Conservation (phyloP, 2,329 filamentous ascomycete species). For the Venturia aucupariae region DNA sequence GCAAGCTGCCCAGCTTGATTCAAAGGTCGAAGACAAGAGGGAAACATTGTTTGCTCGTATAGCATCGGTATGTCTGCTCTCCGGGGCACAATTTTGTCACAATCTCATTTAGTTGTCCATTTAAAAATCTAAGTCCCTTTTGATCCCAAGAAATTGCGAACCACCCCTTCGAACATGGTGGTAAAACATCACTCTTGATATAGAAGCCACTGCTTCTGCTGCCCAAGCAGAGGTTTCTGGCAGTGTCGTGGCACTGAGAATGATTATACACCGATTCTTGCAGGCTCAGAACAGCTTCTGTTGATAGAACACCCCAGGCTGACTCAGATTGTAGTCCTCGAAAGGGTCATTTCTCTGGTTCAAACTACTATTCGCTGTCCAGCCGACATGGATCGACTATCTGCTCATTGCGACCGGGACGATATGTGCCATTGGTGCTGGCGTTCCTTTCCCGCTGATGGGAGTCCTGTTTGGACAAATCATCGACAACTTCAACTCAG, state of each 20-base stretch:
- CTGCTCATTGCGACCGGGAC: constrained; percentile 31
- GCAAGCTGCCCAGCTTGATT: neutral
- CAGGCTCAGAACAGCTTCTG: neutral
- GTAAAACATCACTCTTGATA: neutral
- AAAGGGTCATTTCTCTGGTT: neutral
- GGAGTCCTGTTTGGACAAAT: constrained; percentile 56
- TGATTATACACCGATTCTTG: neutral
- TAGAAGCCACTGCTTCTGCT: neutral
- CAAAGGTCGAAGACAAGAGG: neutral
- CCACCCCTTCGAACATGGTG: neutral
- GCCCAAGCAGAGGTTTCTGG: neutral
- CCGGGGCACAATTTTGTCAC: neutral
- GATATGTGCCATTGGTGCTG: constrained; percentile 45
- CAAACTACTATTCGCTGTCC: constrained; percentile 11
- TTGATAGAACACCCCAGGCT: neutral
- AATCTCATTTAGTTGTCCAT: neutral
- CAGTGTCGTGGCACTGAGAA: neutral
- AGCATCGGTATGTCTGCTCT: neutral
- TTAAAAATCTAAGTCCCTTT: neutral
- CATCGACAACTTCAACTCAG: constrained; percentile 51
- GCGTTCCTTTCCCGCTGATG: constrained; percentile 53
- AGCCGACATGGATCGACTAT: constrained; percentile 18
- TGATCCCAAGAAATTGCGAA: neutral
- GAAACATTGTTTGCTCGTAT: neutral
- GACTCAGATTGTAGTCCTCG: neutral